These are phyloP conservation scores for Pseudomonodictys pantanalensis DNA, from an alignment of 495 filamentous ascomycete species.

Conservation along the genomic window DNA sequence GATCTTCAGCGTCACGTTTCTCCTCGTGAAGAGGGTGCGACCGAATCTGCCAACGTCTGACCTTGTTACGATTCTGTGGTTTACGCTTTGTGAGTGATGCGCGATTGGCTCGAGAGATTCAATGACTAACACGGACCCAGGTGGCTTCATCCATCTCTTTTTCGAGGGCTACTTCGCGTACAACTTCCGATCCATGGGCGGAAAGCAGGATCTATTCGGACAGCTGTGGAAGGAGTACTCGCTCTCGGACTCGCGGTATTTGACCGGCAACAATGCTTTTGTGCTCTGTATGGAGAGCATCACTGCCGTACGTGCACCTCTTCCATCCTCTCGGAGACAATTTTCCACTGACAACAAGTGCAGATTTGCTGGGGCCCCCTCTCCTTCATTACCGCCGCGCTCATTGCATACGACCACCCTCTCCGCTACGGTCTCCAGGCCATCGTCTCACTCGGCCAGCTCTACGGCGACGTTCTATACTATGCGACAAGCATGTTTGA, in stretches of 20 bases:
- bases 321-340: background rate
- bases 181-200: conserved; percentile 60
- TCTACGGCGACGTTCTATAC: conserved; percentile 84
- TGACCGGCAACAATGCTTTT: conserved; percentile 73
- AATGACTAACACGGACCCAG: conserved; percentile 41
- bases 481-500: conserved; percentile 77
- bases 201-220: conserved; percentile 62
- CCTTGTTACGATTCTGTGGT: conserved; percentile 59
- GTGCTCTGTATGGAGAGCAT: conserved; percentile 82
- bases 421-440: conserved; percentile 69
- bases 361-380: conserved; percentile 76
- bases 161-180: conserved; percentile 83
- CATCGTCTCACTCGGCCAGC: conserved; percentile 71
- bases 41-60: conserved; percentile 47
- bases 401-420: conserved; percentile 58
- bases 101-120: background rate
- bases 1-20: conserved; percentile 49
- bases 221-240: conserved; percentile 91
- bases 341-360: conserved; percentile 3
- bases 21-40: conserved; percentile 45
- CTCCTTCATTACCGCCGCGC: conserved; percentile 63
- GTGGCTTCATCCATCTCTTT: conserved; percentile 67
- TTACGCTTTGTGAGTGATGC: conserved; percentile 53
- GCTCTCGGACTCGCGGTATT: conserved; percentile 76
- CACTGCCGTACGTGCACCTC: conserved; percentile 60